Base-by-base conservation (phyloP, 139 green algal species). In the Haematococcus sp. region DNA sequence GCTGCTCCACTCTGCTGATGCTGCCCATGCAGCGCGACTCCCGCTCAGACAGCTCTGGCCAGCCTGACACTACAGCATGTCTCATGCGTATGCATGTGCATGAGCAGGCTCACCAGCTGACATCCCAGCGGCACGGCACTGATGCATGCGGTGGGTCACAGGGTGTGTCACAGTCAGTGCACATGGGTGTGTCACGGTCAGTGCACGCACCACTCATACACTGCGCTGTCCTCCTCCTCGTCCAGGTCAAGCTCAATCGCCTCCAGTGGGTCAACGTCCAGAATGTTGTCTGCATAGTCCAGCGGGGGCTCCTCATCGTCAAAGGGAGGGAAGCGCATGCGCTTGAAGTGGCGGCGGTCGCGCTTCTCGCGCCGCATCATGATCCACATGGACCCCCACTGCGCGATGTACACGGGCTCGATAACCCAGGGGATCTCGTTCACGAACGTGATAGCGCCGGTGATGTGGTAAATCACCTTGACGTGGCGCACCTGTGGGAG, bases 311-410 rank as follows among this genome's bases (percentile, higher is more conserved):
- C 96, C 89, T 99, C 96, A 76, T 99, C 96, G 66, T 99, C 96
- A 81, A 99, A 99, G 33, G 96, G 96, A 59, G 96, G 96, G 85
- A 99, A 99, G 56, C 96, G 91, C 95, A 99, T 99, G 76, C 96
- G 93, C 91, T 99, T 99, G 85, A 99, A 99, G 88, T 99, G 96
- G 58, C 96, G 81, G 25, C 96, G 85, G 83, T 99, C 96, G 13
- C 96, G 84, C 91, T 99, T 99, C 90, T 99, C 96, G 0, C 96
- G 86, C 49, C 96, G 83, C 96, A 99, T 99, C 95, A 98, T 98
- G 89, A 99, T 98, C 93, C 96, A 99, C 95, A 98, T 99, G 63
- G 86, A 97, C 75, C 94, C 96, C 96, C 96, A 99, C 84, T 99
- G 93, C 65, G 96, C 95, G 27, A 97, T 81, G 91, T 97, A 99